Conservation (phyloP, 768 basidiomycete species). For the Mycena filopes region DNA sequence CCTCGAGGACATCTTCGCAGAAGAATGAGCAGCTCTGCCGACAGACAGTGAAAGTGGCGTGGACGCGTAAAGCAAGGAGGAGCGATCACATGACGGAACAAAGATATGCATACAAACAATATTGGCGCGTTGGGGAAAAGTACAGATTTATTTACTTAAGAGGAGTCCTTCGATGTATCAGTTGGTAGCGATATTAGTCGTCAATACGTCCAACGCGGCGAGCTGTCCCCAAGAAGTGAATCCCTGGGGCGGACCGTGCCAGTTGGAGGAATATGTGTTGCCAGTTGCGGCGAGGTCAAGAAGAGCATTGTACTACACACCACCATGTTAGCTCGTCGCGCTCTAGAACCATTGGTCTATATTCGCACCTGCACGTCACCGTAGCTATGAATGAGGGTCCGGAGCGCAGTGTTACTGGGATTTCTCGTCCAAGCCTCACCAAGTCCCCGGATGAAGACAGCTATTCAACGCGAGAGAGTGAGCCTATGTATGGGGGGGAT, state of each 20-base stretch:
- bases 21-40: neutral
- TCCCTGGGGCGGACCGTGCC: conserved; percentile 56
- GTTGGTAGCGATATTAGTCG: conserved; percentile 50
- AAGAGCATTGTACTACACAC: conserved; percentile 57
- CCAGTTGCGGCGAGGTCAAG: conserved; percentile 58
- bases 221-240: conserved; percentile 64
- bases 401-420: conserved; percentile 47
- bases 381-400: conserved; percentile 58
- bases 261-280: conserved; percentile 55
- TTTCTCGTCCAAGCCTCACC: conserved; percentile 56
- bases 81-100: conserved; percentile 16
- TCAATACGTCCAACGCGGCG: conserved; percentile 57
- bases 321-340: neutral
- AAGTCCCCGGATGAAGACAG: conserved; percentile 59
- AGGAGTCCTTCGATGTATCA: conserved; percentile 19
- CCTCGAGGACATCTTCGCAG: neutral
- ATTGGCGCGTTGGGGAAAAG: too few species aligned
- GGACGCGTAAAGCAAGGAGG: neutral
- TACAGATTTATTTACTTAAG: too few species aligned
- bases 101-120: too few species aligned
- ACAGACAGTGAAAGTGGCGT: neutral
- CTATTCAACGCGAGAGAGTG: conserved; percentile 32
- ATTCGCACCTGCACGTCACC: conserved; percentile 44
- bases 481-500: neutral
- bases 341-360: neutral